phyloP scores from a whole-genome alignment of 2,329 filamentous ascomycete genomes.

The Phialophora tarda region DNA sequence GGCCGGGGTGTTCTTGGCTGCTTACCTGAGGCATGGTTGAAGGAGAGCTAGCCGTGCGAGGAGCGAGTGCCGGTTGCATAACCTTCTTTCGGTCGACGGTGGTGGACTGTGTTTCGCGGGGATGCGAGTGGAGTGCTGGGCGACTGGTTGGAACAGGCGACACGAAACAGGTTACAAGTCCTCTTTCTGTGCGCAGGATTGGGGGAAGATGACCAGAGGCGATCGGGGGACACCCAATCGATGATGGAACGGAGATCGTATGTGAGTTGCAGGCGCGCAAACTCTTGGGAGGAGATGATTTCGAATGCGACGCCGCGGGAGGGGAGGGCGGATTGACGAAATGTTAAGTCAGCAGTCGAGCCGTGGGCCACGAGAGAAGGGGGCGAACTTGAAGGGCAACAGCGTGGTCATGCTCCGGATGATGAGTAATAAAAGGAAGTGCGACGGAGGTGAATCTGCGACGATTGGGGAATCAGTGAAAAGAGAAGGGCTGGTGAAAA shows the following conservation, averaged over 20 bases:
- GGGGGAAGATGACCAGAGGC: conserved; percentile 3
- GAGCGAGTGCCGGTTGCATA: conserved; percentile 35
- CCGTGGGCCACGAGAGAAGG: conserved; percentile 4
- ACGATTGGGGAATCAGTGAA: conserved; percentile 4
- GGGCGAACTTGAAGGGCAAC: background rate
- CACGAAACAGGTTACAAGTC: conserved; percentile 12
- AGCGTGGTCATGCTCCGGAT: conserved; percentile 15
- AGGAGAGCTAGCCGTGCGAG: conserved; percentile 34
- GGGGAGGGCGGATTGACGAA: conserved; percentile 4
- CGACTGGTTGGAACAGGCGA: conserved; percentile 1
- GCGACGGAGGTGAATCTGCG: background rate
- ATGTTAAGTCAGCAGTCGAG: conserved; percentile 11
- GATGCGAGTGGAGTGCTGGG: conserved; percentile 14
- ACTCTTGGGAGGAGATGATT: background rate
- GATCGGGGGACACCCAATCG: background rate
- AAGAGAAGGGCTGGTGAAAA: conserved; percentile 1
- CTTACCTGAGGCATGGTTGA: conserved; percentile 38
- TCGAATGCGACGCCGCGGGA: background rate
- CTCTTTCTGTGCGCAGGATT: background rate
- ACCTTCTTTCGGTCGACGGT: conserved; percentile 10
- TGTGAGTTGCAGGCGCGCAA: conserved; percentile 9
- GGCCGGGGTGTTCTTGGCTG: conserved; percentile 27
- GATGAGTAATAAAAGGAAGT: conserved; percentile 26
- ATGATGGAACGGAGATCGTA: conserved; percentile 6
- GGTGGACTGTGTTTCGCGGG: conserved; percentile 17